Evolutionary conservation across 208 protist genomes (phyloP), one percentile per base, ranked within the genome.

Genomic region (Zelonia costaricensis): DNA sequence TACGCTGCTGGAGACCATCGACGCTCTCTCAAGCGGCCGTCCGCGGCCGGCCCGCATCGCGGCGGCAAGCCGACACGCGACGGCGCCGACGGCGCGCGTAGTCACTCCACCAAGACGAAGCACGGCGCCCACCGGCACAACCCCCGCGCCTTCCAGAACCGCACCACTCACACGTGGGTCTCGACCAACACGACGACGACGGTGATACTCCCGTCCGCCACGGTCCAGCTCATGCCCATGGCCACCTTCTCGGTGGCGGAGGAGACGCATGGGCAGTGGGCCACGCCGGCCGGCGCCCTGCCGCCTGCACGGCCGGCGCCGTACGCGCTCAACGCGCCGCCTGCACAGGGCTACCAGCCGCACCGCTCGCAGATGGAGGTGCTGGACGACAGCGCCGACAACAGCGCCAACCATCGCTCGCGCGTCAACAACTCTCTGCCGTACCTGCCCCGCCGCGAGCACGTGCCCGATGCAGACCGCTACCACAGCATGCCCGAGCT

Each of bases 141-240:
- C 44, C 51, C 61, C 1, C 59, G 58, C 43, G 65, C 62, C 15
- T 84, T 88, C 38, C 13, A 56, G 10, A 74, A 76, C 48, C 62
- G 69, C 51, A 82, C 64, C 15, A 74, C 71, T 1, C 56, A 73
- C 35, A 74, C 67, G 31, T 88, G 77, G 82, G 62, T 88, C 5
- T 75, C 70, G 2, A 84, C 82, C 9, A 84, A 76, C 47, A 88
- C 78, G 6, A 74, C 62, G 12, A 88, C 78, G 0, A 78, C 74
- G 0, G 75, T 84, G 12, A 69, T 72, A n/a, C 55, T 85, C 27
- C 75, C 82, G n/a, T 48, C 70, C 4, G 74, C 69, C 20, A 71
- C 44, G 15, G 55, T 78, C 57, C 68, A 61, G 28, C 40, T 79
- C 22, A 30, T 69, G 22, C 43, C 63, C 2, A n/a, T 61, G 33